Conservation (phyloP, 2,329 filamentous ascomycete species). For the Zymoseptoria passerinii region DNA sequence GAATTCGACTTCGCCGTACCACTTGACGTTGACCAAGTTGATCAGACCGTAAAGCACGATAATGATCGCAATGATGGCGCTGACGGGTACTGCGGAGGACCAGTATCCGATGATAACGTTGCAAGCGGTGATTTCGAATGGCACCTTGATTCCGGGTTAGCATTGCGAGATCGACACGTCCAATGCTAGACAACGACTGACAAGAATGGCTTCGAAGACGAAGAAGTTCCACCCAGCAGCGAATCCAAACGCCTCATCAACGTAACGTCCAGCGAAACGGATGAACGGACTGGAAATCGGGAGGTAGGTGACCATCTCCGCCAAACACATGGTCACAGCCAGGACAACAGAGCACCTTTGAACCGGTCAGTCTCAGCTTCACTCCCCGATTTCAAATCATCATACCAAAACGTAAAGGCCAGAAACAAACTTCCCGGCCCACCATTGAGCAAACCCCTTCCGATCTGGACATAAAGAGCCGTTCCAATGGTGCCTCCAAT, state of each 20-base stretch:
- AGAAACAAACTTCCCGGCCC: slow-evolving; percentile 40
- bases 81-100: slow-evolving; percentile 41
- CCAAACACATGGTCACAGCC: slow-evolving; percentile 39
- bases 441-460: slow-evolving; percentile 38
- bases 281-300: slow-evolving; percentile 74
- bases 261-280: slow-evolving; percentile 65
- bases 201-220: slow-evolving; percentile 22
- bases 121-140: slow-evolving; percentile 40
- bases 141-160: slow-evolving; percentile 7
- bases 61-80: slow-evolving; percentile 53
- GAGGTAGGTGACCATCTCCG: slow-evolving; percentile 69
- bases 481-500: slow-evolving; percentile 38
- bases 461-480: slow-evolving; percentile 42
- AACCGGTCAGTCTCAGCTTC: neutral
- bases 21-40: slow-evolving; percentile 65
- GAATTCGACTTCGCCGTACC: slow-evolving; percentile 72
- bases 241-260: slow-evolving; percentile 61
- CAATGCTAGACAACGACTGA: neutral
- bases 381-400: neutral
- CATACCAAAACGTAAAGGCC: slow-evolving; percentile 38
- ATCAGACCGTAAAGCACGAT: slow-evolving; percentile 50
- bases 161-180: neutral
- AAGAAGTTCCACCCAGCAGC: slow-evolving; percentile 27
- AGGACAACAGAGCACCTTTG: slow-evolving; percentile 18
- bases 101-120: slow-evolving; percentile 57